These are phyloP conservation scores for Diaporthe vaccinii DNA, from an alignment of 2,329 filamentous ascomycete genomes.

Conservation along the genomic window DNA sequence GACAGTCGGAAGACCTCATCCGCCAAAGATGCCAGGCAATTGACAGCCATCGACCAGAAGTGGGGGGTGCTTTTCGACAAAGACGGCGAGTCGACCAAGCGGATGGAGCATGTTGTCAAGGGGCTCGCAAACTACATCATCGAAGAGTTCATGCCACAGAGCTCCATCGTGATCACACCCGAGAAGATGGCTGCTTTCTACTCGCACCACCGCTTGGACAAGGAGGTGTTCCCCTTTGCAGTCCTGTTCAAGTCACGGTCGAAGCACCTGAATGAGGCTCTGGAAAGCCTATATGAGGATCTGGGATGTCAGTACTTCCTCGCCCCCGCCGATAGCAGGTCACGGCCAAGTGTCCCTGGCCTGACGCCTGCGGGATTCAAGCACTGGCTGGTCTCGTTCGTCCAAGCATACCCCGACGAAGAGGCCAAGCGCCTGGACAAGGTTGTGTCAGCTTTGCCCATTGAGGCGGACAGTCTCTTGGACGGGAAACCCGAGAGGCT, in stretches of 20 bases:
- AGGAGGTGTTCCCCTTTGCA: constrained; percentile 79
- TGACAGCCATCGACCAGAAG: constrained; percentile 75
- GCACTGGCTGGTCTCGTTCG: constrained; percentile 79
- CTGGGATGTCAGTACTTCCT: constrained; percentile 75
- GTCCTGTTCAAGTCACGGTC: constrained; percentile 65
- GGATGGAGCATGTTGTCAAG: constrained; percentile 78
- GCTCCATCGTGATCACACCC: constrained; percentile 80
- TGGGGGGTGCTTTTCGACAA: constrained; percentile 83
- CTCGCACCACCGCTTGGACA: constrained; percentile 71
- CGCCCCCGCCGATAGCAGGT: constrained; percentile 65
- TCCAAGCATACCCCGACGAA: constrained; percentile 81
- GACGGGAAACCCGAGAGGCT: constrained; percentile 78
- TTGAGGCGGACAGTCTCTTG: constrained; percentile 65
- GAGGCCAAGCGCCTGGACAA: constrained; percentile 79
- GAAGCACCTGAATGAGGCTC: constrained; percentile 60
- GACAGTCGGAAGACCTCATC: constrained; percentile 15
- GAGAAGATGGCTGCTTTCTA: constrained; percentile 83
- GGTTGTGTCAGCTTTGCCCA: constrained; percentile 78
- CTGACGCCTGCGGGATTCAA: constrained; percentile 78
- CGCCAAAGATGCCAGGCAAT: constrained; percentile 50
- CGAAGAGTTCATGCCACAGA: constrained; percentile 76
- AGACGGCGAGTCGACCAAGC: constrained; percentile 74
- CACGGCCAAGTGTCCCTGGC: constrained; percentile 71
- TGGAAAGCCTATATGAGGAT: constrained; percentile 69
- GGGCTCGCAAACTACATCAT: constrained; percentile 82